Conservation (phyloP, 352 stramenopile species). For the Thraustochytrium striatum region DNA sequence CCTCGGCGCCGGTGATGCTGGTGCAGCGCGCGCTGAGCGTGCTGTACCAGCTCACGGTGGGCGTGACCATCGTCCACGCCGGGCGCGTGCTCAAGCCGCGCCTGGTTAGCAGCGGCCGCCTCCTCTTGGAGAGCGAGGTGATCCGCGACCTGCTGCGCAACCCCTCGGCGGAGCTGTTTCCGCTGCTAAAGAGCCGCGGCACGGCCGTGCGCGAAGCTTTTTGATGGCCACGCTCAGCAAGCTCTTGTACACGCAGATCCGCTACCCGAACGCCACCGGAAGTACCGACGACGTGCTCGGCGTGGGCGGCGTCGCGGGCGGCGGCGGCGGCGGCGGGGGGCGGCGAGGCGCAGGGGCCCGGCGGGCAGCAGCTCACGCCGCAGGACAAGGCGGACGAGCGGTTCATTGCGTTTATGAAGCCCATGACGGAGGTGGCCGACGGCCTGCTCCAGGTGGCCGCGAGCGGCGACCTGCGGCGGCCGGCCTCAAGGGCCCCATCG, state of each 20-base stretch:
- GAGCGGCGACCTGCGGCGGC: not conserved
- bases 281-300: conserved; percentile 35
- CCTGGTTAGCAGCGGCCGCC: conserved; percentile 30
- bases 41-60: conserved; percentile 33
- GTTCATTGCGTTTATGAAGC: conserved; percentile 32
- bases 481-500: conserved; percentile 7
- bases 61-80: conserved; percentile 38
- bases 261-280: conserved; percentile 17
- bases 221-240: conserved; percentile 41
- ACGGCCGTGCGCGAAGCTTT: conserved; percentile 28
- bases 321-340: no score
- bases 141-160: conserved; percentile 41
- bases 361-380: conserved; percentile 4
- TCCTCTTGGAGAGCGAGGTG: conserved; percentile 37
- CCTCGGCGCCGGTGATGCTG: conserved; percentile 31
- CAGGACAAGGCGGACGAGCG: conserved; percentile 37
- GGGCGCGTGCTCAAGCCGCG: conserved; percentile 17
- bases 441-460: conserved; percentile 10
- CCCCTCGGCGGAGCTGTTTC: conserved; percentile 36
- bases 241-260: conserved; percentile 37
- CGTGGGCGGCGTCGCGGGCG: no score
- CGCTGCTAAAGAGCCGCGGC: conserved; percentile 20
- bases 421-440: conserved; percentile 35
- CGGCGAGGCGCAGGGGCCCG: no score
- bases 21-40: conserved; percentile 41